Evolutionary conservation across 495 filamentous ascomycete species (phyloP).

Genomic region (Aspergillus heteromorphus): DNA sequence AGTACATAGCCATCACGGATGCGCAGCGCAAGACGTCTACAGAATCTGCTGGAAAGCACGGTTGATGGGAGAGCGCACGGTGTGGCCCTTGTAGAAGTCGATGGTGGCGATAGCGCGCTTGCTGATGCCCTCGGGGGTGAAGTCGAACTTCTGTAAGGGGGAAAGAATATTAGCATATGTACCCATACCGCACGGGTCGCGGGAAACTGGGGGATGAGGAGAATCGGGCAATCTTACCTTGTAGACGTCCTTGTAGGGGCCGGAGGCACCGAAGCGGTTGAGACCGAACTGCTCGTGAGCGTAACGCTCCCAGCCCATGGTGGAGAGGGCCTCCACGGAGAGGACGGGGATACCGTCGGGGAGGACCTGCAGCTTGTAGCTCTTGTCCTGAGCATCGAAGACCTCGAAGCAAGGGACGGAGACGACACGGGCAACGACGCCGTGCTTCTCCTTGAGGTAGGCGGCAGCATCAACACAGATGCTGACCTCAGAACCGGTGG

Average conservation of each 20-base stretch:
- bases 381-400: constrained; percentile 90
- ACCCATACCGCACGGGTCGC: too few relatives aligned
- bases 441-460: constrained; percentile 83
- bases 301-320: constrained; percentile 95
- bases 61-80: constrained; percentile 90
- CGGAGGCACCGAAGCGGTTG: constrained; percentile 95
- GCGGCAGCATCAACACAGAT: constrained; percentile 89
- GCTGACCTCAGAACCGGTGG: constrained; percentile 93
- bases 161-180: constrained; percentile 15
- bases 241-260: constrained; percentile 97
- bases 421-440: constrained; percentile 83
- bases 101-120: constrained; percentile 89
- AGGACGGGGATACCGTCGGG: constrained; percentile 92
- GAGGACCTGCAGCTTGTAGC: constrained; percentile 84
- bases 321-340: constrained; percentile 91
- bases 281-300: constrained; percentile 98
- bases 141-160: constrained; percentile 82
- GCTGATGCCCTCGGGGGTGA: constrained; percentile 91
- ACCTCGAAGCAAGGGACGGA: constrained; percentile 97
- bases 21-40: constrained; percentile 24
- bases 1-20: constrained; percentile 9
- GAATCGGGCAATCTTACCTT: constrained; percentile 52
- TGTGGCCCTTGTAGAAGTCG: constrained; percentile 93
- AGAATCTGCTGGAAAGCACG: constrained; percentile 58
- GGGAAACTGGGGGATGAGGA: too few relatives aligned